Percentiles rank a stretch among this genome's conserved stretches.
phyloP scores from a whole-genome alignment of 805 yeast genomes.

The Cyberlindnera maritima region DNA sequence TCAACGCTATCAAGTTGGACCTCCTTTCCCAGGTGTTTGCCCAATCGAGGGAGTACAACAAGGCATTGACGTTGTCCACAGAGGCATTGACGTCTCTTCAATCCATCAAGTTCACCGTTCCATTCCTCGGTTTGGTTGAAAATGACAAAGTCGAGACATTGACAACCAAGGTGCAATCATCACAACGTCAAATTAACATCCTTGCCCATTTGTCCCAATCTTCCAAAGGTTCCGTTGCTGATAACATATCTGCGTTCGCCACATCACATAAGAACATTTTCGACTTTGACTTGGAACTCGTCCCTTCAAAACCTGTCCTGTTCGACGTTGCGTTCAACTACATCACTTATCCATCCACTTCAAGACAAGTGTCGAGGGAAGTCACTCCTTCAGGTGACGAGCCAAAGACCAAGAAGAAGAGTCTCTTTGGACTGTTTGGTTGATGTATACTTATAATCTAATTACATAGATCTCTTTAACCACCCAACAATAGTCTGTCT shows the following conservation, averaged over 20 bases:
- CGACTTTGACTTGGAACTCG: conserved; percentile 43
- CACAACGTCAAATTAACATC: conserved; percentile 37
- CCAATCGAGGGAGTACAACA: conserved; percentile 37
- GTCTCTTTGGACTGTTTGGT: conserved; percentile 75
- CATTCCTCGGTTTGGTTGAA: conserved; percentile 34
- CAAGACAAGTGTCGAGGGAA: conserved; percentile 14
- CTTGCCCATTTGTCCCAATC: conserved; percentile 40
- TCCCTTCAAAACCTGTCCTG: conserved; percentile 81
- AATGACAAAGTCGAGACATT: conserved; percentile 32
- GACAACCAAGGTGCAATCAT: conserved; percentile 14
- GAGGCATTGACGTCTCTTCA: conserved; percentile 26
- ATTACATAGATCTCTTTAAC: neutral
- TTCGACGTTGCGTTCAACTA: conserved; percentile 90
- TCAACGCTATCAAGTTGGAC: conserved; percentile 40
- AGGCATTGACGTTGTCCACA: conserved; percentile 45
- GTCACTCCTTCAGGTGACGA: neutral
- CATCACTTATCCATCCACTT: conserved; percentile 42
- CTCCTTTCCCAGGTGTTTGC: conserved; percentile 46
- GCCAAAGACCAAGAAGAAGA: conserved; percentile 45
- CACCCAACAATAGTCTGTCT: neutral
- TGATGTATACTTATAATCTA: no score
- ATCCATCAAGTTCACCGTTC: conserved; percentile 11
- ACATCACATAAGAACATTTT: conserved; percentile 27
- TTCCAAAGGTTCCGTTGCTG: conserved; percentile 28
- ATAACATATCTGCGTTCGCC: conserved; percentile 14